Base-by-base conservation (phyloP, 2,329 filamentous ascomycete genomes). In the Cryphonectria radicalis region DNA sequence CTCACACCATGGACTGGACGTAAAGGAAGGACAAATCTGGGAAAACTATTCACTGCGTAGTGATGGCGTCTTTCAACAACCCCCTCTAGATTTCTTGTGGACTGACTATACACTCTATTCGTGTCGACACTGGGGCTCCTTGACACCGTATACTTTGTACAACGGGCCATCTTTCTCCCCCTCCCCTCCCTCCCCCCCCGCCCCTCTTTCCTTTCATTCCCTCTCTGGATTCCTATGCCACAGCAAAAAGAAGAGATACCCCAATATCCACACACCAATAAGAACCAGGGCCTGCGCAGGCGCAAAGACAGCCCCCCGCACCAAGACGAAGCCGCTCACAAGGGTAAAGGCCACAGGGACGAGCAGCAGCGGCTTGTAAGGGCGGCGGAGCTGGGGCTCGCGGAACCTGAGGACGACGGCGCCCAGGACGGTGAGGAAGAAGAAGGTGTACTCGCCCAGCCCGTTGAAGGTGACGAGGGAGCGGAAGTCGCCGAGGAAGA, bases 401-500 rank as follows among this genome's bases (percentile, higher is more conserved):
- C 86, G 83, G 69, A 84, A 84, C 17, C 89, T 84, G 60, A 91
- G 78, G 22, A 90, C 79, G 13, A 90, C 81, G 1, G 88, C 85
- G 0, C 89, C 89, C 0, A 90, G 75, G 0, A 90, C 88, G 0
- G 89, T 88, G 42, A 90, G 81, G 75, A 91, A 89, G 80, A 91
- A 91, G 78, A 91, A 91, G 0, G 89, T 85, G 76, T 88, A 91
- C 75, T 89, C 87, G 19, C 86, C 87, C 4, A 89, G 79, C 0
- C 87, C 87, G 67, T 88, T 89, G 74, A 89, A 89, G 0, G 88
- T 90, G 14, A 91, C 76, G 0, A 91, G 84, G 0, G 87, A 85
- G 46, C 89, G 84, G 80, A 91, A 91, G 77, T 84, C 88, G 25
- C 89, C 89, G 0, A 89, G 81, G 1, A 89, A 75, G 43, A 91